These are phyloP conservation scores for Ceratocystis diversiconidia DNA, from an alignment of 2,329 filamentous ascomycete species.

Conservation along the genomic window DNA sequence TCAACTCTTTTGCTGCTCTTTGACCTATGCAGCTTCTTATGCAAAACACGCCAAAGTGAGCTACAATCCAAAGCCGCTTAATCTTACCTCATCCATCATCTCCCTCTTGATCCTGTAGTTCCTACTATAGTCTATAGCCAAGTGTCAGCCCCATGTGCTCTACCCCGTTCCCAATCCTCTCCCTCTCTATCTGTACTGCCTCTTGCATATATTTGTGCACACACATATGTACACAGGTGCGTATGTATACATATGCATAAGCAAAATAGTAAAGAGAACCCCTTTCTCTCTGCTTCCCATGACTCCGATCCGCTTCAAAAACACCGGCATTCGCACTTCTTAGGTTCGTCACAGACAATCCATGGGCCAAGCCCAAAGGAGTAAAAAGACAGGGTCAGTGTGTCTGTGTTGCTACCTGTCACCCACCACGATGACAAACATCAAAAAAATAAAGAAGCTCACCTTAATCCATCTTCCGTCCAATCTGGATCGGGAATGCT, in stretches of 20 bases:
- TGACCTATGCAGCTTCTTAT: background rate
- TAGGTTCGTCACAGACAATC: background rate
- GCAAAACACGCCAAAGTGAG: background rate
- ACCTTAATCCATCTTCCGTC: background rate
- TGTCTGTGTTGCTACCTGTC: slow-evolving; percentile 3
- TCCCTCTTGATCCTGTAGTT: background rate
- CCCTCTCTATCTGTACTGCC: background rate
- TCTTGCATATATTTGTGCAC: background rate
- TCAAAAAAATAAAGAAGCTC: background rate
- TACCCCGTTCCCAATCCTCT: background rate
- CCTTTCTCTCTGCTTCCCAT: background rate
- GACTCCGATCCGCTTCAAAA: background rate
- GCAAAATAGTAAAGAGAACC: background rate
- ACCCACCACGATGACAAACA: background rate
- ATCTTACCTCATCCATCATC: background rate
- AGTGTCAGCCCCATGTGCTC: slow-evolving; percentile 1
- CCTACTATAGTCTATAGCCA: background rate
- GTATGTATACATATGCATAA: no score
- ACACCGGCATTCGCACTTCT: background rate
- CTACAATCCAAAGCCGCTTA: background rate
- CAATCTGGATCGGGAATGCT: background rate
- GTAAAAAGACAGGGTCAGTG: slow-evolving; percentile 6
- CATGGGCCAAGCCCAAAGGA: background rate
- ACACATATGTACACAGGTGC: background rate
- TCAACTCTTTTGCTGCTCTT: no score